Conservation (phyloP, 306 rosid genomes). For the Malus domestica region ASM211411v1 NC_041805.1:30018001-30018500, state of each 20-base stretch:
- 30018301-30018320: neutral
- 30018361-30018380: neutral
- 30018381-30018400: neutral
- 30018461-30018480: neutral
- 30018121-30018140: constrained; percentile 75
- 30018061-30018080: constrained; percentile 86
- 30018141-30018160: constrained; percentile 11
- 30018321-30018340: neutral
- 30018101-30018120: constrained; percentile 95
- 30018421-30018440: neutral
- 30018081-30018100: constrained; percentile 71
- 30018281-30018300: neutral
- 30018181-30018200: too few relatives aligned
- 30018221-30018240: too few relatives aligned
- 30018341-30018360: neutral
- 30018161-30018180: neutral
- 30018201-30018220: neutral
- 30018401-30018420: neutral
- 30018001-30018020: constrained; percentile 84
- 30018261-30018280: neutral
- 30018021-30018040: constrained; percentile 88
- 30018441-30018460: too few relatives aligned
- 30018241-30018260: neutral
- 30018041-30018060: constrained; percentile 94
- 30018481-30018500: neutral